Evolutionary conservation across 441 rosid species (phyloP), one percentile per base, ranked within the genome.

Genomic region (Erodium chrysanthum): DNA sequence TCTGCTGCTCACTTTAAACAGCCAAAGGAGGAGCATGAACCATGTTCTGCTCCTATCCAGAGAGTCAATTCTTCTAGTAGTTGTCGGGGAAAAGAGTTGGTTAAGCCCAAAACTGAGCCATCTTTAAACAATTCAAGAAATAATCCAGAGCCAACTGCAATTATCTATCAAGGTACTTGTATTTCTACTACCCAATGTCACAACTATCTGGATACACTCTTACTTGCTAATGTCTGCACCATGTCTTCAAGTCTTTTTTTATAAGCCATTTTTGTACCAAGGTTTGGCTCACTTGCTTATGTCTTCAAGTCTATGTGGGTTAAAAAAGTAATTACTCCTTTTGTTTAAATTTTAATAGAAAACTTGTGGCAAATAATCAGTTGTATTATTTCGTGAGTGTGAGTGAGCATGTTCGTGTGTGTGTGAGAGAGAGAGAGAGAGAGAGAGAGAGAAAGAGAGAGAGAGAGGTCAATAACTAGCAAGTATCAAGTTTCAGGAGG

Each of bases 151-250:
- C 59, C 68, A 8, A 17, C 37, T 58, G 8, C 22, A 73, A 66
- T 21, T 10, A 17, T 29, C 67, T 23, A 40, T 66, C 71, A 23
- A 69, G 72, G 72, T 69, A 69, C n/a, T 64, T 40, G 44, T 46
- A 62, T 12, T 18, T 54, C 61, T 54, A 54, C 61, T 8, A 7
- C 18, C 61, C 61, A 56, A 21, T 56, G 23, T 18, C 61, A 56
- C 40, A 33, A 5, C 7, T 33, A 33, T 33, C 40, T 33, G 40
- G 40, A 33, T 33, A 33, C 40, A 5, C 40, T 33, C 40, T 56
- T 20, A 56, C 60, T 7, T 54, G 60, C 23, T 17, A 20, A 54
- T 20, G 25, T 54, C 60, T 54, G 60, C 56, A 7, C 11, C 9
- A 20, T 8, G 25, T 54, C 22, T 54, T 54, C 60, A 54, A 9